Conservation (phyloP, 345 rosid genomes). For the Salix dunnii region DNA sequence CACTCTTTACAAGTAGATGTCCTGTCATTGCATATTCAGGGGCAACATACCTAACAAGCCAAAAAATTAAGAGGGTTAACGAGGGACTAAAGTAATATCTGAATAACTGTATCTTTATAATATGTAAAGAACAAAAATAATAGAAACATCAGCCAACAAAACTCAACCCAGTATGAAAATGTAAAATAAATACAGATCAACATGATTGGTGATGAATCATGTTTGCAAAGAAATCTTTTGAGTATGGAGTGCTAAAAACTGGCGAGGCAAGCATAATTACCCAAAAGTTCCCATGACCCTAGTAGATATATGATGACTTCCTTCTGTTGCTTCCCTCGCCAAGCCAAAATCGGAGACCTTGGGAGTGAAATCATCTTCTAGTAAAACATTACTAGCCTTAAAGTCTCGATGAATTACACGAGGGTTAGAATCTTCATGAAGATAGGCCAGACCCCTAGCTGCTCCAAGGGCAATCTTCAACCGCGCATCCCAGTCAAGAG, state of each 20-base stretch:
- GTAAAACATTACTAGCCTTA: slow-evolving; percentile 90
- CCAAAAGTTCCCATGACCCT: slow-evolving; percentile 99
- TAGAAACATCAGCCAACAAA: not conserved
- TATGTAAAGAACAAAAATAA: not conserved
- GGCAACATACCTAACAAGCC: slow-evolving; percentile 79
- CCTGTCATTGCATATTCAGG: slow-evolving; percentile 99
- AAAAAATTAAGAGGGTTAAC: slow-evolving; percentile 1
- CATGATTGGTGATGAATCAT: not conserved
- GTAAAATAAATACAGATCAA: not conserved
- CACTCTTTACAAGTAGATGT: slow-evolving; percentile 96
- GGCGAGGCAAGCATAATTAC: slow-evolving; percentile 34
- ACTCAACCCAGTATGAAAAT: not conserved
- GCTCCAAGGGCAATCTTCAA: slow-evolving; percentile 98
- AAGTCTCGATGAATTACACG: slow-evolving; percentile 97
- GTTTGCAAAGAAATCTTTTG: not conserved
- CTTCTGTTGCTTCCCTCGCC: slow-evolving; percentile 99
- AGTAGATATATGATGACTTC: slow-evolving; percentile 93
- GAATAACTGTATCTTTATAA: not conserved
- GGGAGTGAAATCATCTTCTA: slow-evolving; percentile 88
- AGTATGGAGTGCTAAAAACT: not conserved
- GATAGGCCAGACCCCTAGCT: slow-evolving; percentile 97
- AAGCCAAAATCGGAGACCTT: slow-evolving; percentile 98
- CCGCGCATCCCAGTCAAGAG: slow-evolving; percentile 96
- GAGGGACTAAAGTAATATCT: not conserved
- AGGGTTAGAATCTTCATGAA: slow-evolving; percentile 98